phyloP scores from a whole-genome alignment of 1,284 basidiomycete genomes.

The Ustilago xerochloae region DNA sequence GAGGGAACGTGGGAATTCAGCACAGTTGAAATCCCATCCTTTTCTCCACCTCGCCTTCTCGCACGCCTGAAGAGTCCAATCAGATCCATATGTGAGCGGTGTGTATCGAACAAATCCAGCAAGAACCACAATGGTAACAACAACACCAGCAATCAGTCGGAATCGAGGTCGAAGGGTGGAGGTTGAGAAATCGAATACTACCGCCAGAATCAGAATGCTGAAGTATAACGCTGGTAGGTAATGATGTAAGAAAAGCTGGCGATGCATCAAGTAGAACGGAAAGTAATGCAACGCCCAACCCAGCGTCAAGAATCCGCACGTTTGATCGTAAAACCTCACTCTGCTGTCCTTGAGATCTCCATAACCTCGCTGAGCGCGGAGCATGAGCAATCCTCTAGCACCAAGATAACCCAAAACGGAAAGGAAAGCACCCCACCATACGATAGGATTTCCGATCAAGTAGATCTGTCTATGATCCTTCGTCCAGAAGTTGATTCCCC shows the following conservation, averaged over 20 bases:
- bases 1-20: conserved; percentile 55
- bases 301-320: conserved; percentile 90
- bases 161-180: conserved; percentile 80
- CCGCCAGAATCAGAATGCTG: conserved; percentile 81
- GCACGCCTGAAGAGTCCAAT: conserved; percentile 87
- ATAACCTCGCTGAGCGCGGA: conserved; percentile 89
- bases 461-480: conserved; percentile 95
- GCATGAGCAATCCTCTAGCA: conserved; percentile 80
- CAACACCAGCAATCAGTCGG: conserved; percentile 81
- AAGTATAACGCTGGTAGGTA: conserved; percentile 97
- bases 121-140: conserved; percentile 79
- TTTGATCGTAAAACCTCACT: conserved; percentile 86
- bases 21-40: conserved; percentile 97
- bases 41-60: conserved; percentile 83
- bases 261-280: conserved; percentile 95
- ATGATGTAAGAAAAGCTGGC: conserved; percentile 96
- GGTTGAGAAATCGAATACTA: conserved; percentile 86
- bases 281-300: conserved; percentile 95
- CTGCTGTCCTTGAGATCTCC: conserved; percentile 89
- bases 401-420: conserved; percentile 78
- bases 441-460: conserved; percentile 89
- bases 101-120: conserved; percentile 84
- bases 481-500: conserved; percentile 97
- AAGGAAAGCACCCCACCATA: conserved; percentile 87
- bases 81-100: conserved; percentile 83